Percentiles rank a stretch among this genome's conserved stretches.
phyloP scores from a whole-genome alignment of 1,139 yeast genomes.

The Starmera stellimalicola region DNA sequence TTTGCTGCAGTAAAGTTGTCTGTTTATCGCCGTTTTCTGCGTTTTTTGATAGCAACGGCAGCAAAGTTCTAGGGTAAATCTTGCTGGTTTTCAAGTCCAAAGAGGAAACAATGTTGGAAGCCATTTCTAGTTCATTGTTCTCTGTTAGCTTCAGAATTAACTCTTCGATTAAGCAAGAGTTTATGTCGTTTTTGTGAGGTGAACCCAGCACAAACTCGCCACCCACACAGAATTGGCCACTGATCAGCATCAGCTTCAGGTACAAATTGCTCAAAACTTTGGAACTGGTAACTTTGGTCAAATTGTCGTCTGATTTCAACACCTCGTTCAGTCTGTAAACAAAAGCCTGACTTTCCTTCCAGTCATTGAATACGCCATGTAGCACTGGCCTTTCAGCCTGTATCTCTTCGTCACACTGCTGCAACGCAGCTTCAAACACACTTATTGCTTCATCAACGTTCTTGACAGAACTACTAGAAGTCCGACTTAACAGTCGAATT shows the following conservation, averaged over 20 bases:
- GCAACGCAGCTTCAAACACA: not conserved
- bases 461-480: not conserved
- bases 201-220: not conserved
- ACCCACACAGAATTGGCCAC: not conserved
- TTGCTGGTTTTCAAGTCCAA: not conserved
- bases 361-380: not conserved
- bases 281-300: not conserved
- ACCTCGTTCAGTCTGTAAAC: not conserved
- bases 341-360: not conserved
- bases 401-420: not conserved
- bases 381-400: not conserved
- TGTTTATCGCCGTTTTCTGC: conserved; percentile 1
- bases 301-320: not conserved
- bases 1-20: not conserved
- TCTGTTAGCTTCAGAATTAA: not conserved
- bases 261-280: not conserved
- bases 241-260: not conserved
- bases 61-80: not conserved
- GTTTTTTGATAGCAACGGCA: conserved; percentile 1
- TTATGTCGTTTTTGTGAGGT: not conserved
- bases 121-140: not conserved
- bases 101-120: not conserved
- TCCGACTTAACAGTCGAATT: too few species aligned
- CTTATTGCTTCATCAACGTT: not conserved
- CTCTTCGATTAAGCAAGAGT: not conserved